Percentiles rank a stretch among this genome's conserved stretches.
Evolutionary conservation across 2,329 filamentous ascomycete species (phyloP).

Genomic region (Diaporthe ilicicola): DNA sequence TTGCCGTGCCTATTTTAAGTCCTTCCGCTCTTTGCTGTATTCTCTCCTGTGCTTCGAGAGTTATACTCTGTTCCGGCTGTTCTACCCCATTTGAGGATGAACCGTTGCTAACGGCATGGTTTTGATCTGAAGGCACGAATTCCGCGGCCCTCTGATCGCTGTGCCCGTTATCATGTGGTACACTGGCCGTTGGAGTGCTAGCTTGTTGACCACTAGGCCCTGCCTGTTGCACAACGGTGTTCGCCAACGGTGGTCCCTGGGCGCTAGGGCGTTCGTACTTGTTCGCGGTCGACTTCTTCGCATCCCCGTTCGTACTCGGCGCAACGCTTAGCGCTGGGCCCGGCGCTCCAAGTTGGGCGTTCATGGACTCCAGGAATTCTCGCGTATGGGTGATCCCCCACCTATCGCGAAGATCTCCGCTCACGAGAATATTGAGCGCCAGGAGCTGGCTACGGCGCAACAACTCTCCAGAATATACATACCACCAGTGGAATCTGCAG

Average conservation of each 20-base stretch:
- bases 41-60: no score
- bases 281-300: not conserved
- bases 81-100: no score
- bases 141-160: not conserved
- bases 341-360: no score
- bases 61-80: no score
- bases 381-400: not conserved
- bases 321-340: not conserved
- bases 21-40: no score
- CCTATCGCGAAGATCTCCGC: not conserved
- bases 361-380: no score
- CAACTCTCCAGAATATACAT: not conserved
- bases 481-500: slow-evolving; percentile 20
- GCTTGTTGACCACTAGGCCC: not conserved
- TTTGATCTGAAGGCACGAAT: not conserved
- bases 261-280: no score
- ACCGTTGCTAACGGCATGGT: no score
- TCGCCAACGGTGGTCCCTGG: not conserved
- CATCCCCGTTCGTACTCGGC: not conserved
- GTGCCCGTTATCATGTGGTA: not conserved
- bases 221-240: not conserved
- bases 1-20: no score
- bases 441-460: not conserved
- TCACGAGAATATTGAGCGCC: not conserved
- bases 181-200: not conserved